Evolutionary conservation across 2,329 filamentous ascomycete genomes (phyloP).

Genomic region (Verticillium albo-atrum): DNA sequence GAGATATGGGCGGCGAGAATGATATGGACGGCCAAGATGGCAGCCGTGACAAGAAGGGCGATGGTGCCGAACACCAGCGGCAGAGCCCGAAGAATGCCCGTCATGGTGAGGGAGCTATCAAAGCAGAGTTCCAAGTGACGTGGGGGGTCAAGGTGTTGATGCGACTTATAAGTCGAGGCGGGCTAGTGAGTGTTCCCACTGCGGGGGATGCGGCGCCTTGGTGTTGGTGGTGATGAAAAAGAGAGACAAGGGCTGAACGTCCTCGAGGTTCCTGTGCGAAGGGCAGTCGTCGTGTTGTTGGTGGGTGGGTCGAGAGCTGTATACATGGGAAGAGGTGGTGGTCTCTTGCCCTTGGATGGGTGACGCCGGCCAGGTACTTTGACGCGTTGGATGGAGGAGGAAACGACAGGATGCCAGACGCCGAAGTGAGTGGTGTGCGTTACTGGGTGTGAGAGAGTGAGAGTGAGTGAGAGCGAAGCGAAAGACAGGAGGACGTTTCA

Average conservation of each 20-base stretch:
- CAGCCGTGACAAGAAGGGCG: constrained; percentile 32
- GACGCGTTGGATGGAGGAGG: not conserved
- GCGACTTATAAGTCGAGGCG: not conserved
- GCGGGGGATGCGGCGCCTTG: not conserved
- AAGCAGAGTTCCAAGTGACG: not conserved
- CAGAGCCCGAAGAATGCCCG: constrained; percentile 16
- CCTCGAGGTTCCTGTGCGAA: not conserved
- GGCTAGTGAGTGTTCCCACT: not conserved
- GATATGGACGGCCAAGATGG: constrained; percentile 33
- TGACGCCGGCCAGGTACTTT: not conserved
- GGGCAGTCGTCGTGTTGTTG: not conserved
- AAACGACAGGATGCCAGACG: not conserved
- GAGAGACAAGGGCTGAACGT: not conserved
- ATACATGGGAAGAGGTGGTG: not conserved
- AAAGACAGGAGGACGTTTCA: not conserved
- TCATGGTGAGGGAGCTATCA: not conserved
- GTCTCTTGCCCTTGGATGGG: not conserved
- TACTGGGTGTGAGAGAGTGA: not conserved
- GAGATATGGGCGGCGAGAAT: constrained; percentile 28
- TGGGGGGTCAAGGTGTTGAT: not conserved
- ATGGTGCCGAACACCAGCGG: constrained; percentile 29
- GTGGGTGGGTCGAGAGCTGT: not conserved
- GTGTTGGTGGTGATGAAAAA: not conserved
- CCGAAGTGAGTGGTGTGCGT: not conserved
- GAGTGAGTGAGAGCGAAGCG: not conserved